These are phyloP conservation scores for Mortierella sp. DNA, from an alignment of 371 early-diverging fungal species.

Conservation along the genomic window DNA sequence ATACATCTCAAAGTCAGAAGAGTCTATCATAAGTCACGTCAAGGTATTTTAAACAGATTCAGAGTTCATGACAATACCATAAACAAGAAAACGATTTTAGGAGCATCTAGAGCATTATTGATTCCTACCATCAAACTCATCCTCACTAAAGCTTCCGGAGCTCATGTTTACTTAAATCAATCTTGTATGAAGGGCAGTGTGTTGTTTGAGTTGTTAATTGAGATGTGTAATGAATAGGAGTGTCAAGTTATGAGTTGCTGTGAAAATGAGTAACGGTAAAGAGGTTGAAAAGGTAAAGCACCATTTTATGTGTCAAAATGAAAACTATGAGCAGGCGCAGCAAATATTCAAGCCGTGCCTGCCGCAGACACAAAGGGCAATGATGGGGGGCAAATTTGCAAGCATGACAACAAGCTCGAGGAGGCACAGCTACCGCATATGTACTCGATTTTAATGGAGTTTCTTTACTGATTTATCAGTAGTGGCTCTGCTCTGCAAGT, in stretches of 20 bases:
- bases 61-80: not conserved
- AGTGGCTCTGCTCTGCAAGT: no score
- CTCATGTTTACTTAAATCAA: slow-evolving; percentile 20
- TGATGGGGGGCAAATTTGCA: no score
- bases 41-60: not conserved
- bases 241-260: no score
- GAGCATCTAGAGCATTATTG: not conserved
- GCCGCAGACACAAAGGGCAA: not conserved
- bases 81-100: no score
- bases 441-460: no score
- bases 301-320: not conserved
- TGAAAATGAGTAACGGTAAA: not conserved
- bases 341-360: not conserved
- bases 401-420: not conserved
- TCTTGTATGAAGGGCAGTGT: no score
- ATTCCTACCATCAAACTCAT: slow-evolving; percentile 33
- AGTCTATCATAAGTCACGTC: slow-evolving; percentile 13
- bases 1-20: slow-evolving; percentile 41
- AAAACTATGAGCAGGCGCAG: not conserved
- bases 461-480: no score
- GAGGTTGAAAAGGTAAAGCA: not conserved
- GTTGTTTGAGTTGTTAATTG: no score
- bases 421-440: not conserved
- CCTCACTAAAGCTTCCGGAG: slow-evolving; percentile 37
- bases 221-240: not conserved